These are phyloP conservation scores for Coelastrella sp. DNA, from an alignment of 139 green algal genomes.

Conservation along the genomic window DNA sequence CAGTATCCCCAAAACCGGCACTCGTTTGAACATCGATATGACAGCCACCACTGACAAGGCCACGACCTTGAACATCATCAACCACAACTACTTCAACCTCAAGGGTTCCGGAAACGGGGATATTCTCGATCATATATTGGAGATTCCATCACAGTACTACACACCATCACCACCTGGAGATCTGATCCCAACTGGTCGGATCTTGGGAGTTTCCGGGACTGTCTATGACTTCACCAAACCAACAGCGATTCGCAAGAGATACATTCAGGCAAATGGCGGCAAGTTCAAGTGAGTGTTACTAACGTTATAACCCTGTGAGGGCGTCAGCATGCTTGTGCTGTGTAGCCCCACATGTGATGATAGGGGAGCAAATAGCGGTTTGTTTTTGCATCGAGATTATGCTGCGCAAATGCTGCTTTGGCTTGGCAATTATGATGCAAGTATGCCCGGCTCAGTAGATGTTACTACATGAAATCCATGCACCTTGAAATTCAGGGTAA, in stretches of 20 bases:
- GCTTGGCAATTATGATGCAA: too few relatives aligned
- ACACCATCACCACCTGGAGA: not conserved
- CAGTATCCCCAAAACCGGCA: not conserved
- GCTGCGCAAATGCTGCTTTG: too few relatives aligned
- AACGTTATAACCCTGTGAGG: not conserved
- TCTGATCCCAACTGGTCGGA: slow-evolving; percentile 3
- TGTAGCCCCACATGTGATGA: not conserved
- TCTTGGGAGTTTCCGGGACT: not conserved
- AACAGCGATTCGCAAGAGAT: slow-evolving; percentile 17
- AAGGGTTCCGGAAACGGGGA: slow-evolving; percentile 22
- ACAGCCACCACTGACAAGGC: slow-evolving; percentile 38
- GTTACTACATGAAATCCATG: too few relatives aligned
- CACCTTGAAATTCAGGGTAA: too few relatives aligned
- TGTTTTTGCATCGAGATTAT: too few relatives aligned
- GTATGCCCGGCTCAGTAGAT: too few relatives aligned
- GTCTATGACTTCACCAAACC: slow-evolving; percentile 26
- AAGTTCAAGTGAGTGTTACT: slow-evolving; percentile 4
- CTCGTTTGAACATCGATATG: not conserved
- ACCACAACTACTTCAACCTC: slow-evolving; percentile 48
- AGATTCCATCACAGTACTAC: slow-evolving; percentile 5
- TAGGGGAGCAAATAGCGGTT: too few relatives aligned
- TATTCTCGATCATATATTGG: not conserved
- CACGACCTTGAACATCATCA: slow-evolving; percentile 29
- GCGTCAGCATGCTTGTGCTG: not conserved
- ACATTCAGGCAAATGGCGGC: not conserved